These are phyloP conservation scores for Aristolochia contorta DNA, from an alignment of 164 flowering plant genomes.

Conservation along the genomic window DNA sequence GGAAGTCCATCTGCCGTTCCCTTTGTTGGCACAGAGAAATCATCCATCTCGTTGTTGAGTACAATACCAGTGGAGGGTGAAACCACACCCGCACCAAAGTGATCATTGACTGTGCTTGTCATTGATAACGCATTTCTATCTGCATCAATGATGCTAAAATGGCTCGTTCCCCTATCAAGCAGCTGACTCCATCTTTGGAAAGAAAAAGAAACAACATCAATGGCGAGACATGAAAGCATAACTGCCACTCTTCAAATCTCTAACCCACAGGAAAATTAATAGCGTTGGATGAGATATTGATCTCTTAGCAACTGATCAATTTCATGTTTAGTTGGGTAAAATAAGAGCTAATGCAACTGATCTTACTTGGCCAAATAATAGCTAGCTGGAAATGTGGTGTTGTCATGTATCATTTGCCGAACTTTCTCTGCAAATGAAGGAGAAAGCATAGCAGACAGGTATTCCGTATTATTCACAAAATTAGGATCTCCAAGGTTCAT, in stretches of 20 bases:
- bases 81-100: constrained; percentile 62
- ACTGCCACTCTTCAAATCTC: no score
- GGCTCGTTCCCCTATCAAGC: constrained; percentile 85
- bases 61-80: constrained; percentile 87
- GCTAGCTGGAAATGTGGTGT: constrained; percentile 73
- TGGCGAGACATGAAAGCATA: no score
- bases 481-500: constrained; percentile 91
- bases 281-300: no score
- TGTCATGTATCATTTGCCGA: constrained; percentile 56
- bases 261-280: no score
- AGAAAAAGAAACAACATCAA: background rate
- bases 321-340: background rate
- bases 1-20: constrained; percentile 49
- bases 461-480: constrained; percentile 39
- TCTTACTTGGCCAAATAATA: constrained; percentile 63
- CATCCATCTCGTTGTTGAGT: constrained; percentile 91
- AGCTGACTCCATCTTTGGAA: constrained; percentile 74
- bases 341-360: background rate
- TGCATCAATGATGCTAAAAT: constrained; percentile 77
- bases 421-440: constrained; percentile 45
- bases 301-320: no score
- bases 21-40: constrained; percentile 77
- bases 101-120: constrained; percentile 74
- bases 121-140: constrained; percentile 89
- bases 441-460: constrained; percentile 60